These are phyloP conservation scores for Nymphaea thermarum DNA, from an alignment of 164 flowering plant species.

Conservation along the genomic window DNA sequence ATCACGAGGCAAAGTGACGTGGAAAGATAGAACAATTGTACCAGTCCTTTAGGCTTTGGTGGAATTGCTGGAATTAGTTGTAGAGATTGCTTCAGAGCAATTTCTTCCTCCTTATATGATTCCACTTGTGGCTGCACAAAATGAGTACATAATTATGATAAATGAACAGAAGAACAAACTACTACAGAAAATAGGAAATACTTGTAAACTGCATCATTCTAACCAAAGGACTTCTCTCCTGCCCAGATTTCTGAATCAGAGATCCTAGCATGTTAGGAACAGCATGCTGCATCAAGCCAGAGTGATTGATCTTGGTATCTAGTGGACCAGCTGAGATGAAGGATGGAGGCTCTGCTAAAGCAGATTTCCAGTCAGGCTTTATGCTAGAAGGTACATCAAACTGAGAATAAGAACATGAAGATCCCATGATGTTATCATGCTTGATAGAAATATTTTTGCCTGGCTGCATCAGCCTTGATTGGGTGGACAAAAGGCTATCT, in stretches of 20 bases:
- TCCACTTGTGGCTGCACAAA: neutral
- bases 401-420: neutral
- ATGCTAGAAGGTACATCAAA: neutral
- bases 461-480: neutral
- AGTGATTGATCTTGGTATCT: neutral
- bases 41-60: neutral
- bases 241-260: neutral
- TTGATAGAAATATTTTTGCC: too few species aligned
- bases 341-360: neutral
- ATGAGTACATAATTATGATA: neutral
- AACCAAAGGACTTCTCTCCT: neutral
- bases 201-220: neutral
- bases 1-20: too few species aligned
- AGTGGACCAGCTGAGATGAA: neutral
- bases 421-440: too few species aligned
- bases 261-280: neutral
- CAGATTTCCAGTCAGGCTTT: neutral
- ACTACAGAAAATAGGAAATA: neutral
- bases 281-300: neutral
- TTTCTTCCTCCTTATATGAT: neutral
- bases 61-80: neutral
- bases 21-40: neutral
- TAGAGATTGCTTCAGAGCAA: neutral
- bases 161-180: neutral
- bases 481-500: neutral